Base-by-base conservation (phyloP, 2,329 filamentous ascomycete genomes). In the Aspergillus pseudotamarii region DNA sequence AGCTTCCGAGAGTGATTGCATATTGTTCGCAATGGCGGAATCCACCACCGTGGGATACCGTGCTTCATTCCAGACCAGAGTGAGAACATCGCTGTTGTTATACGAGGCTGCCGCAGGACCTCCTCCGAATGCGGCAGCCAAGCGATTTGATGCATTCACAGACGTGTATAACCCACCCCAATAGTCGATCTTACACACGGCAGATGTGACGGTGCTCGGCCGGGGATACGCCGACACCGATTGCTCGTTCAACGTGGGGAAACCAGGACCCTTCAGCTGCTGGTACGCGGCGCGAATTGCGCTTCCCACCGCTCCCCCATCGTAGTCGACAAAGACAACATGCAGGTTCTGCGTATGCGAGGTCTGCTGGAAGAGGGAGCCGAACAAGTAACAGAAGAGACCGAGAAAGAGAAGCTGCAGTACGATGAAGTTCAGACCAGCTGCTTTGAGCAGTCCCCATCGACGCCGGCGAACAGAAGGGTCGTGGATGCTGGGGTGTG, bases 61-160 rank as follows among this genome's bases (percentile, higher is more conserved):
- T 9, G 78, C 80, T 64, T 81, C 76, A 64, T 83, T 83, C 79
- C 80, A 83, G 60, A 82, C 71, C 46, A 79, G 78, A 9, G 74
- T 76, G 2, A 83, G 63, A 4, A 78, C 73, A 57, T 79, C 61
- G 34, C 62, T 65, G 5, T 68, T 58, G 57, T 82, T 72, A 68
- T 83, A 83, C 0, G 62, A 64, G 21, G 12, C 21, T 19, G 46
- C 46, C 6, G 71, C 60, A 1, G 75, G 73, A 4, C 73, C 75
- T 23, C 76, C 76, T 5, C 70, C 62, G 6, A 83, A 64, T 0
- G 79, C 80, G 14, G 73, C 70, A 19, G 69, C 60, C 2, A 84
- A 71, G 5, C 73, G 71, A 3, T 66, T 64, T 0, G 80, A 81
- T 1, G 81, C 80, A 53, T 76, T 76, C n/a, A 69, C 36, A 3